Conservation (phyloP, 169 alveolate species). For the Cryptosporidium ubiquitum region DNA sequence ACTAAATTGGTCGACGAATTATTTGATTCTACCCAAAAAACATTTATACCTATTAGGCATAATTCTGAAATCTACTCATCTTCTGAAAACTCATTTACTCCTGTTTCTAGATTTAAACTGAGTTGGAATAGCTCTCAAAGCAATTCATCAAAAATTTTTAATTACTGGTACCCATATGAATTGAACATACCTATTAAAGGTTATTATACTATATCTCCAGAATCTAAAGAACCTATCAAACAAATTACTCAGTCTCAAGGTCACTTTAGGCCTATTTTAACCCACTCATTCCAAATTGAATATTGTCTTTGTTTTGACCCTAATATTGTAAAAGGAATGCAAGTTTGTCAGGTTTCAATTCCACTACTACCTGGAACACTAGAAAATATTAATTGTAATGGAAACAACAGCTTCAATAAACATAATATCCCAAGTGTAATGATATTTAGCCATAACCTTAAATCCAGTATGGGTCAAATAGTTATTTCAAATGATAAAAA, state of each 20-base stretch:
- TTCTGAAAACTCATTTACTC: neutral
- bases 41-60: neutral
- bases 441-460: conserved; percentile 24
- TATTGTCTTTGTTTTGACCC: conserved; percentile 65
- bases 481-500: conserved; percentile 25
- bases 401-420: neutral
- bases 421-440: conserved; percentile 43
- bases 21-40: neutral
- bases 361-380: conserved; percentile 47
- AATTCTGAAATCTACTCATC: neutral
- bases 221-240: conserved; percentile 44
- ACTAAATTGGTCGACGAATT: conserved; percentile 27
- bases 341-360: conserved; percentile 34
- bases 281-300: conserved; percentile 37
- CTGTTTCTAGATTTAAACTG: conserved; percentile 31
- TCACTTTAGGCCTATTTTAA: conserved; percentile 47
- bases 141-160: conserved; percentile 10
- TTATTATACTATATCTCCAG: conserved; percentile 44
- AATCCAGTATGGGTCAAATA: conserved; percentile 30
- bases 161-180: conserved; percentile 65
- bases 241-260: conserved; percentile 39
- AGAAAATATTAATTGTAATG: neutral
- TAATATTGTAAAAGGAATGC: conserved; percentile 40
- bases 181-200: conserved; percentile 48
- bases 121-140: conserved; percentile 44